Conservation (phyloP, 2,329 filamentous ascomycete species). For the Fusarium pseudocircinatum region DNA sequence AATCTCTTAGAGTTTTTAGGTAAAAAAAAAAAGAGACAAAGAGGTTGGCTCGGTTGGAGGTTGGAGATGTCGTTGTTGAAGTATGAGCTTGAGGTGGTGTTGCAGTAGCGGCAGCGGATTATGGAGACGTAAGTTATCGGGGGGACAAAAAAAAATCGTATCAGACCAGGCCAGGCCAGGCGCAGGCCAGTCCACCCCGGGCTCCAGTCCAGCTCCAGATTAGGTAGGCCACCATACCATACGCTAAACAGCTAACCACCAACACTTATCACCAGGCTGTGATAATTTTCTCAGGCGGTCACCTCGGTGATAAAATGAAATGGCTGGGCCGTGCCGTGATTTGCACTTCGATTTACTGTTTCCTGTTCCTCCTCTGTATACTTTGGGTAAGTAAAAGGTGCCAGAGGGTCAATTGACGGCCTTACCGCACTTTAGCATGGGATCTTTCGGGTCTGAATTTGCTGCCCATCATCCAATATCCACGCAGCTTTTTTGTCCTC, state of each 20-base stretch:
- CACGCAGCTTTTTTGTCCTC: conserved; percentile 18
- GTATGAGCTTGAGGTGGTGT: conserved; percentile 12
- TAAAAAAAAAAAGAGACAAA: conserved; percentile 8
- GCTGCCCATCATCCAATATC: conserved; percentile 27
- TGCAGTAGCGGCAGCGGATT: conserved; percentile 32
- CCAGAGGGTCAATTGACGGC: conserved; percentile 32
- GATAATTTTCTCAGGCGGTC: conserved; percentile 31
- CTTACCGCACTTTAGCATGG: conserved; percentile 35
- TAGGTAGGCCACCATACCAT: conserved; percentile 1
- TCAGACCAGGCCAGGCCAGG: conserved; percentile 4
- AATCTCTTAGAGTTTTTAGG: conserved; percentile 15
- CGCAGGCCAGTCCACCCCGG: background rate
- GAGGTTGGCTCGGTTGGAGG: conserved; percentile 24
- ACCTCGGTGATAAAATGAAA: conserved; percentile 45
- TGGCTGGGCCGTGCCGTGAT: conserved; percentile 35
- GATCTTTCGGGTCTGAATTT: conserved; percentile 32
- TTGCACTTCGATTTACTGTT: background rate
- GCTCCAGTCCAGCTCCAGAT: background rate
- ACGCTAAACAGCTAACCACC: background rate
- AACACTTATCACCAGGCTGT: conserved; percentile 3
- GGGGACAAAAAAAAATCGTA: conserved; percentile 35
- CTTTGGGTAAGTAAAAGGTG: conserved; percentile 16
- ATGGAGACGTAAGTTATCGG: conserved; percentile 4
- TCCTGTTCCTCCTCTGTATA: background rate
- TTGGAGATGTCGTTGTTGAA: conserved; percentile 31